Evolutionary conservation across 257 asterid species (phyloP), one percentile per base, ranked within the genome.

Genomic region (Fraxinus pennsylvanica): DNA sequence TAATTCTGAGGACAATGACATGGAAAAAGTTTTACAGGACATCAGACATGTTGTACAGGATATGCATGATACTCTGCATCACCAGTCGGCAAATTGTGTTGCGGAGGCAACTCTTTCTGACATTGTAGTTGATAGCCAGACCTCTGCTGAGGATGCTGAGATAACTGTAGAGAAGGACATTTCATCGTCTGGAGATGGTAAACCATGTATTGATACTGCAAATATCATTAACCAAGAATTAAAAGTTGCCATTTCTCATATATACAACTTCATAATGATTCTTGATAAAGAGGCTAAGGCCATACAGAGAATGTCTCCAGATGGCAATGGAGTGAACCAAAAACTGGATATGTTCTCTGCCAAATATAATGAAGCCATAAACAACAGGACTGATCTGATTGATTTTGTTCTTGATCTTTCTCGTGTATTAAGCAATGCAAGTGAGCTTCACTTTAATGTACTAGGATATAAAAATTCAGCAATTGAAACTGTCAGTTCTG

Each of bases 371-470:
- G 90, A 85, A 80, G 91, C 88, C 68, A 65, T 75, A 75, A 74
- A 80, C 82, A 83, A 84, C 21, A 83, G 81, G 73, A 80, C 76
- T 36, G 83, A 82, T 78, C 83, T 85, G 80, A 77, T 75, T 72
- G 91, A 85, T 71, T 96, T 93, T 82, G 91, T 96, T 75, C 81
- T 84, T 35, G 97, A 88, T 77, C 85, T 90, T 74, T 93, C 99
- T 73, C 87, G 70, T 80, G 91, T 93, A 41, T 78, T 96, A 69
- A 79, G 84, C 77, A 85, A 83, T 81, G 96, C 93, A 67, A 90
- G 94, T 69, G 91, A 88, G 81, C 88, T 93, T 76, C 96, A 87
- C 78, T 88, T 91, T 82, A 90, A 83, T 82, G 82, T 93, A 75
- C 86, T 89, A 76, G 96, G 97, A 65, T 90, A 87, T 70, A 90